phyloP scores from a whole-genome alignment of 176 grass and related monocot genomes.

The Avena atlantica region DNA sequence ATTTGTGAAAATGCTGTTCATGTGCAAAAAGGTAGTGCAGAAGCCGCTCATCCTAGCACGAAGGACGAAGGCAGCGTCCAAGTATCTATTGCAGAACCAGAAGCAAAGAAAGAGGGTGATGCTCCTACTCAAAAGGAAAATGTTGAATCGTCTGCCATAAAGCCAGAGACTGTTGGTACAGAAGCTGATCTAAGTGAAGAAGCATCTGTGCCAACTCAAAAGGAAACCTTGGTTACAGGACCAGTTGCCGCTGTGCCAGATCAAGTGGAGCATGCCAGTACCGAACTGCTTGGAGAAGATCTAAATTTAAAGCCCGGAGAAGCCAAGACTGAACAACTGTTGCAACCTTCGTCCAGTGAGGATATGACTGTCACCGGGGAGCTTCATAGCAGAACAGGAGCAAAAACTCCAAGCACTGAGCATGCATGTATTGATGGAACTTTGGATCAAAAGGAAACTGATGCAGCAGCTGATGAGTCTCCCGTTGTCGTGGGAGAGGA shows the following conservation, averaged over 20 bases:
- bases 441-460: background rate
- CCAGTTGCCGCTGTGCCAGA: background rate
- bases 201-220: background rate
- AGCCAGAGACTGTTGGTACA: background rate
- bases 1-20: constrained; percentile 33
- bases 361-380: background rate
- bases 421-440: background rate
- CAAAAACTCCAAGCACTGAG: background rate
- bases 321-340: background rate
- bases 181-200: constrained; percentile 12
- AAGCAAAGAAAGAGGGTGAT: constrained; percentile 18
- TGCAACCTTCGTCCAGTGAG: constrained; percentile 14
- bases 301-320: background rate
- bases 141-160: background rate
- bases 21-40: constrained; percentile 14
- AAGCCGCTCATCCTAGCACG: constrained; percentile 4
- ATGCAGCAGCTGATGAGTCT: background rate
- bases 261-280: constrained; percentile 1
- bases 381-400: background rate
- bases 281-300: background rate
- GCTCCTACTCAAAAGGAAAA: background rate
- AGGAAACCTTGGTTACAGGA: background rate
- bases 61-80: background rate
- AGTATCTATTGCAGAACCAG: background rate
- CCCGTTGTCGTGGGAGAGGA: background rate